A percentile compares a stretch with the other conserved stretches of the same genome.
phyloP scores from a whole-genome alignment of 129 eudicot genomes.

The Oenanthe sinensis region DNA sequence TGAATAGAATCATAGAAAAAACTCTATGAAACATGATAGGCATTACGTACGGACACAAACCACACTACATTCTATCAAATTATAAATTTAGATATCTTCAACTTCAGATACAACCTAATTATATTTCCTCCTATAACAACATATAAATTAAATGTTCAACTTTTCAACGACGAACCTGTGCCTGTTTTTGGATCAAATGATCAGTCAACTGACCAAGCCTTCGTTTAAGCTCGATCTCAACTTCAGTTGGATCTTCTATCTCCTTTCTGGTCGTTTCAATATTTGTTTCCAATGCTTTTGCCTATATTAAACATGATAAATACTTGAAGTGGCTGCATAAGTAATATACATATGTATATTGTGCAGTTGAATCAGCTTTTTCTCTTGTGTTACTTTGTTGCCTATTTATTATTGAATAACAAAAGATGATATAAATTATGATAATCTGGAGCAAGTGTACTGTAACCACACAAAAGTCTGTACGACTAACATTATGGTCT shows the following conservation, averaged over 20 bases:
- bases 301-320: conserved; percentile 33
- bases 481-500: not conserved
- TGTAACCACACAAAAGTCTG: not conserved
- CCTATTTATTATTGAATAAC: not conserved
- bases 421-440: not conserved
- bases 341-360: not conserved
- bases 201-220: conserved; percentile 89
- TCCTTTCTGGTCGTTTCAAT: conserved; percentile 54
- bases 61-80: not conserved
- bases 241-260: conserved; percentile 62
- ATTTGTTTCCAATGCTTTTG: conserved; percentile 46
- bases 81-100: not conserved
- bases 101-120: not conserved
- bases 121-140: not conserved
- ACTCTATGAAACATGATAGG: not conserved
- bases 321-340: conserved; percentile 9
- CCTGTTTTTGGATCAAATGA: conserved; percentile 90
- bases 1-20: not conserved
- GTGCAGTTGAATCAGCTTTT: not conserved
- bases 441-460: not conserved
- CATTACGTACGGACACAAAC: not conserved
- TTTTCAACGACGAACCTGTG: conserved; percentile 48
- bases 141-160: not conserved
- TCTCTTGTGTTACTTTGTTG: not conserved
- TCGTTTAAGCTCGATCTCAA: conserved; percentile 79